Conservation (phyloP, 1,139 yeast species). For the Nakaseomyces uthaithaninus region DNA sequence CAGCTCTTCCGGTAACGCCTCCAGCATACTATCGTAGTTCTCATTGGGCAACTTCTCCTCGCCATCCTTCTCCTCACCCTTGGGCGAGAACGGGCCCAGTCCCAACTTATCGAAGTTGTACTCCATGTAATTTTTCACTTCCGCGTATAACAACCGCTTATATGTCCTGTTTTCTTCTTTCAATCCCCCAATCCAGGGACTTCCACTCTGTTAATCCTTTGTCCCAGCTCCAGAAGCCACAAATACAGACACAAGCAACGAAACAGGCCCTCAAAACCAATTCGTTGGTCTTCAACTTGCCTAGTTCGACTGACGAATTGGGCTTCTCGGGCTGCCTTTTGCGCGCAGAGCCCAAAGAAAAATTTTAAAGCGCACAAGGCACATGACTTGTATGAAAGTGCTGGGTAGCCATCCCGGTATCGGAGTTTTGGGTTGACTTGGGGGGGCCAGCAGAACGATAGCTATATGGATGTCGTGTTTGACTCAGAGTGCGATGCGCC, state of each 20-base stretch:
- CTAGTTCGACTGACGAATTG: no score
- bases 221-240: no score
- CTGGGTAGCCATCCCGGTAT: no score
- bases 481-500: slow-evolving; percentile 4
- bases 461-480: slow-evolving; percentile 3
- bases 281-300: no score
- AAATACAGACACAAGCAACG: no score
- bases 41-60: slow-evolving; percentile 5
- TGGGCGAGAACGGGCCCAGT: slow-evolving; percentile 1
- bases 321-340: no score
- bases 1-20: slow-evolving; percentile 31
- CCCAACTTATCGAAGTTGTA: slow-evolving; percentile 2
- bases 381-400: neutral
- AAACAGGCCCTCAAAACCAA: no score
- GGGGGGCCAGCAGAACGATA: no score
- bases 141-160: neutral
- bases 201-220: no score
- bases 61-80: neutral
- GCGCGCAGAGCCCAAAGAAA: neutral
- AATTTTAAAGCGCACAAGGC: neutral
- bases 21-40: slow-evolving; percentile 32
- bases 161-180: no score
- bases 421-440: neutral
- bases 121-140: neutral
- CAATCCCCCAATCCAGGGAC: no score